Conservation (phyloP, 768 basidiomycete genomes). For the Tricholomella constricta region DNA sequence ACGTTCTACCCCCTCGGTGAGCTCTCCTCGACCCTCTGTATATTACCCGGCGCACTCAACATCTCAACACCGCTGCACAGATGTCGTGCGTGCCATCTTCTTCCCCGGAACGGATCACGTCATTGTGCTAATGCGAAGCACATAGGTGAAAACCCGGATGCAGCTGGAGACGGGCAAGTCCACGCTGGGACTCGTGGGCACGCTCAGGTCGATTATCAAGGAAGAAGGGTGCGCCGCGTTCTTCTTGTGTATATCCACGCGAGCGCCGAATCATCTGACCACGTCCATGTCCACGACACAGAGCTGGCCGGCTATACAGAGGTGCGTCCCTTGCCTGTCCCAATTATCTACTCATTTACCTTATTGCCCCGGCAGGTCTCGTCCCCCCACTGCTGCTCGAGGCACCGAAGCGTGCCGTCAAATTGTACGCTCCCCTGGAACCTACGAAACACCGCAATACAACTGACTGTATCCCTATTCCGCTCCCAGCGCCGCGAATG, state of each 20-base stretch:
- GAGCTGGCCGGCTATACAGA: constrained; percentile 84
- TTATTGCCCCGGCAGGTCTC: no score
- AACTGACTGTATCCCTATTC: constrained; percentile 3
- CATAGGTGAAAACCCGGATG: constrained; percentile 95
- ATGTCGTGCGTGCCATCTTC: constrained; percentile 76
- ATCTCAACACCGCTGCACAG: constrained; percentile 42
- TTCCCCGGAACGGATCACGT: constrained; percentile 10
- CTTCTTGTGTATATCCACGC: no score
- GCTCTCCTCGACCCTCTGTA: constrained; percentile 23
- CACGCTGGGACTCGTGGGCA: constrained; percentile 76
- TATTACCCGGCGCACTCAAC: background rate
- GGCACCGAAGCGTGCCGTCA: constrained; percentile 97
- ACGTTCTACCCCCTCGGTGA: constrained; percentile 90
- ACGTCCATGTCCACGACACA: constrained; percentile 28
- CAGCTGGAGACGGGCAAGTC: constrained; percentile 90
- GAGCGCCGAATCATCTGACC: constrained; percentile 20
- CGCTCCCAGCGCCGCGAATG: constrained; percentile 71
- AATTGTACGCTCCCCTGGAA: constrained; percentile 60
- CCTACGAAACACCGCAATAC: background rate
- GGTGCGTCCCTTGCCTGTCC: no score
- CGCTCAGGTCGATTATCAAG: constrained; percentile 78
- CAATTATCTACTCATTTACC: no score
- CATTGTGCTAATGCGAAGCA: constrained; percentile 3
- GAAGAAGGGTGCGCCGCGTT: constrained; percentile 90
- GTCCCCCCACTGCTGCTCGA: constrained; percentile 95